phyloP scores from a whole-genome alignment of 1,284 basidiomycete genomes.

The Clitocybe nebularis region DNA sequence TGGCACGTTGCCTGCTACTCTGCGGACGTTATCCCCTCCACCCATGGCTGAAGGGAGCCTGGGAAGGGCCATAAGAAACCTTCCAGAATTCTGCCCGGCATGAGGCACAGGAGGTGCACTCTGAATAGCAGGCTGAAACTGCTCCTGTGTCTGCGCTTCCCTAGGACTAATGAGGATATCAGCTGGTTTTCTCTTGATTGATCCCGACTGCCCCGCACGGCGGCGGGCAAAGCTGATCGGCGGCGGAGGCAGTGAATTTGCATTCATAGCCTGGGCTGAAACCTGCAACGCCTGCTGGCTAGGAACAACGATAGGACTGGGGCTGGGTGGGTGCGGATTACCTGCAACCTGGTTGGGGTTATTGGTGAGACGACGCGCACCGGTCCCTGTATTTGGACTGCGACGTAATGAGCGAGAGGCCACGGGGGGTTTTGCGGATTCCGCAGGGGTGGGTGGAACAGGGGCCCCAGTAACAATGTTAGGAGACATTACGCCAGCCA shows the following conservation, averaged over 20 bases:
- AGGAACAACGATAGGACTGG: constrained; percentile 23
- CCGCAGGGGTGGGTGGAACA: constrained; percentile 19
- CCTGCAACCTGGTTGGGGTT: constrained; percentile 15
- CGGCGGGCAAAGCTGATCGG: constrained; percentile 73
- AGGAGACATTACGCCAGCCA: constrained; percentile 37
- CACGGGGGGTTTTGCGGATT: constrained; percentile 15
- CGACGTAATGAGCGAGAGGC: constrained; percentile 28
- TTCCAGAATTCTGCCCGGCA: constrained; percentile 38
- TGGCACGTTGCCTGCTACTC: constrained; percentile 55
- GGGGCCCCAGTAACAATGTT: constrained; percentile 16
- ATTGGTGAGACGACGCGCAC: constrained; percentile 21
- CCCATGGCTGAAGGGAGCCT: constrained; percentile 55
- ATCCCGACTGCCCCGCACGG: constrained; percentile 56
- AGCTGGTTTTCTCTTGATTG: constrained; percentile 65
- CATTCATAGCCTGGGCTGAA: constrained; percentile 13
- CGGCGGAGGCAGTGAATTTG: constrained; percentile 51
- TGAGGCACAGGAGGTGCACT: constrained; percentile 67
- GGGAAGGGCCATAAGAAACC: constrained; percentile 60
- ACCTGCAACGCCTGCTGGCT: constrained; percentile 20
- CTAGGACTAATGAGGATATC: constrained; percentile 73
- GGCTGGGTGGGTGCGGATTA: constrained; percentile 26
- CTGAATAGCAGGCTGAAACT: constrained; percentile 62
- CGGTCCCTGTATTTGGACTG: constrained; percentile 32
- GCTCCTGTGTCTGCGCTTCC: constrained; percentile 48
- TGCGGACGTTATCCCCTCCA: constrained; percentile 37